Base-by-base conservation (phyloP, 352 stramenopile genomes). In the Pythium dissimile region DNA sequence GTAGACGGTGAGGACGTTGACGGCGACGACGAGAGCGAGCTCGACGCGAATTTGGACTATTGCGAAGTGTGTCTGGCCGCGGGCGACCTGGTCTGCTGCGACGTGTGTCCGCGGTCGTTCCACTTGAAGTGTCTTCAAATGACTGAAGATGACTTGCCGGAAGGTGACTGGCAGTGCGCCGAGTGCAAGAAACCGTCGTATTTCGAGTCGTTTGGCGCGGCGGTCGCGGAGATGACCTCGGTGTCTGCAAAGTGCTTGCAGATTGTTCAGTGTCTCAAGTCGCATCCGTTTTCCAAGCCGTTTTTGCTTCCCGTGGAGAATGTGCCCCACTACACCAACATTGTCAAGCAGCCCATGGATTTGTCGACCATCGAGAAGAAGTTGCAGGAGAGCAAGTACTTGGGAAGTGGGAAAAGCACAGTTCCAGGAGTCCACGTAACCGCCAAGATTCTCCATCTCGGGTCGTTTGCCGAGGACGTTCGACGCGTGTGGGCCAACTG, bases 41-140 rank as follows among this genome's bases (percentile, higher is more conserved):
- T 91, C 4, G 84, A 94, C 50, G 73, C 74, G 15, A 94, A 94
- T 49, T 63, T 94, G 28, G 84, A 94, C 63, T 94, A 86, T 45
- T 94, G 84, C 52, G 81, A 87, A 59, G 74, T 94, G 3, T 98
- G 94, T 56, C 62, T 79, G 13, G 71, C 72, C 9, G 77, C 76
- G 23, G 90, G 89, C n/a, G 84, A 95, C 59, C 54, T 97, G 1
- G 74, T 97, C 6, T 96, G 83, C 60, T 98, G 94, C 58, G 88
- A 94, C 39, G 81, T 88, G 27, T 98, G 94, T 50, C 92, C 92
- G 6, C 77, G 92, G 21, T 92, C 89, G 32, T 98, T 93, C 78
- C 94, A 98, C 59, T 42, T 88, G 24, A 77, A 82, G 27, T 98
- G 94, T 53, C 43, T 93, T 24, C 64, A 80, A 20, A 79, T 92